Conservation (phyloP, 352 stramenopile species). For the Globisporangium irregulare region DNA sequence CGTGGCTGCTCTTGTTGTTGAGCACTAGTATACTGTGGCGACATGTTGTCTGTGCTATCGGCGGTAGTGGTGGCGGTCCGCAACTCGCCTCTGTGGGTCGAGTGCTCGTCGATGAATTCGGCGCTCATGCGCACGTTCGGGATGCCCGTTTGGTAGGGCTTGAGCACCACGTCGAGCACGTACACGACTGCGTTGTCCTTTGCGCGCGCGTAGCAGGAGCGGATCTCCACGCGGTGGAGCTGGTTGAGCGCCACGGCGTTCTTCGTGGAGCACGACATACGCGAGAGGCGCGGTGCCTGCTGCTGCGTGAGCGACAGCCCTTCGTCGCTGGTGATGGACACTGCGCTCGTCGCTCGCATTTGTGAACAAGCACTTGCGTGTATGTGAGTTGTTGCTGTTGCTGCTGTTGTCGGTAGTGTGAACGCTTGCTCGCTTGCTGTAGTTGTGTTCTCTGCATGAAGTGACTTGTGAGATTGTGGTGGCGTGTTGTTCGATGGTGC, state of each 20-base stretch:
- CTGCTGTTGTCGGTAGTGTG: background rate
- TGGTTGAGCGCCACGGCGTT: slow-evolving; percentile 57
- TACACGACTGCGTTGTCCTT: slow-evolving; percentile 47
- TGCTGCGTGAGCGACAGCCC: background rate
- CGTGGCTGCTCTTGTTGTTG: background rate
- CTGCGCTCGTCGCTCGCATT: background rate
- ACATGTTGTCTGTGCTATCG: background rate
- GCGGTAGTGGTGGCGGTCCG: background rate
- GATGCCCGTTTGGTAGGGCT: slow-evolving; percentile 43
- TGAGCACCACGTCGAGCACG: slow-evolving; percentile 46
- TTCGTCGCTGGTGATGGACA: slow-evolving; percentile 10
- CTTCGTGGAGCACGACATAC: slow-evolving; percentile 49
- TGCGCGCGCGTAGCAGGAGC: slow-evolving; percentile 29
- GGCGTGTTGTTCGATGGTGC: too few species aligned
- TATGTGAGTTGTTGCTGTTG: background rate
- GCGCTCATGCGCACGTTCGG: slow-evolving; percentile 20
- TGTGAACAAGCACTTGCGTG: background rate
- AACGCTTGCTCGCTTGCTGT: background rate
- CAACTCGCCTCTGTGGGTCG: background rate
- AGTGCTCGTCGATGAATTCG: slow-evolving; percentile 13
- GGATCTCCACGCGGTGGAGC: slow-evolving; percentile 51
- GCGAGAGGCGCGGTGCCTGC: slow-evolving; percentile 25
- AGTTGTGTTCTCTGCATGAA: too few species aligned
- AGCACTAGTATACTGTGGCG: background rate
- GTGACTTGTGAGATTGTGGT: too few species aligned